Evolutionary conservation across 2,329 filamentous ascomycete species (phyloP), one percentile per base, ranked within the genome.

Genomic region (Orbilia brochopaga): DNA sequence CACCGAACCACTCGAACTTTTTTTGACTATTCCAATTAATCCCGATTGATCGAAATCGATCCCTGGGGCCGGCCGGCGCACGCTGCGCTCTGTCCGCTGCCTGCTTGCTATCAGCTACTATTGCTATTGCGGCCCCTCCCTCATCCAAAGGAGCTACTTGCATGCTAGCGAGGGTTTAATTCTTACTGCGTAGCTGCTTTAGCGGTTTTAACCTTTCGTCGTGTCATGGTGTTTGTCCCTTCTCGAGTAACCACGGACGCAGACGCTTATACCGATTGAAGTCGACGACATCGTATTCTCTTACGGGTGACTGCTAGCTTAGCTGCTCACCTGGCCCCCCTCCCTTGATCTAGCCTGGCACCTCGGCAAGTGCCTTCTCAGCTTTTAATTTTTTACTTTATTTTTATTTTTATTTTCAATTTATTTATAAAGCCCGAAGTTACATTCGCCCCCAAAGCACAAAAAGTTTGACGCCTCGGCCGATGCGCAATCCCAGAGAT

Each of bases 111-210:
- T n/a, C n/a, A n/a, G n/a, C n/a, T n/a, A n/a, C n/a, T n/a, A n/a
- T n/a, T n/a, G n/a, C n/a, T n/a, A n/a, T n/a, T n/a, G n/a, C n/a
- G n/a, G n/a, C n/a, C n/a, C n/a, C n/a, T n/a, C n/a, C n/a, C n/a
- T n/a, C n/a, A n/a, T 42, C 37, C 37, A 42, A 42, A 42, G 37
- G 37, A 42, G n/a, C n/a, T 42, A 42, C 37, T 13, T 42, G 37
- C 37, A 42, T 42, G 37, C n/a, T 42, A 42, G 37, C 37, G 37
- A 42, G 13, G 5, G 5, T 15, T 42, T 42, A 6, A 3, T 3
- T 42, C 13, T 42, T 42, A 6, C 6, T 37, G 32, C 32, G 13
- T 37, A 37, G 7, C 13, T 37, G 32, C 32, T 37, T 37, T n/a
- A n/a, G n/a, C n/a, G 13, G 6, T 13, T 37, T 37, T 37, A 13